Percentiles rank a stretch among this genome's conserved stretches.
Evolutionary conservation across 2,329 filamentous ascomycete species (phyloP).

Genomic region (Pseudocercospora fuligena): DNA sequence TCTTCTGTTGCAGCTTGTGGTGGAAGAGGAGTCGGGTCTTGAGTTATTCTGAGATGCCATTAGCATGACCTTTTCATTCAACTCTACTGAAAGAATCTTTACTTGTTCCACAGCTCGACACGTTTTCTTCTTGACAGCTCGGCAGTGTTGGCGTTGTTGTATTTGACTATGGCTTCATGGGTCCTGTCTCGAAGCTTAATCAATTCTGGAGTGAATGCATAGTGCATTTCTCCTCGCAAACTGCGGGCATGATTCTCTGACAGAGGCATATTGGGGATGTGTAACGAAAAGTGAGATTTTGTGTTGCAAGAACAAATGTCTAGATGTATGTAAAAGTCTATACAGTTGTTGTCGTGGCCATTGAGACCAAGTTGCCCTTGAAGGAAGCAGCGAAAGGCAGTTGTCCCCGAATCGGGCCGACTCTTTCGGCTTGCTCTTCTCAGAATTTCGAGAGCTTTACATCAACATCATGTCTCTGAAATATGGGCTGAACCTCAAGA

Average conservation of each 20-base stretch:
- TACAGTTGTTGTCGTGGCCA: not conserved
- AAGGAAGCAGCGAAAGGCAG: not conserved
- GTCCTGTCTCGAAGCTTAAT: slow-evolving; percentile 67
- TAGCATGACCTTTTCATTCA: not conserved
- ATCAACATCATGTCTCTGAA: slow-evolving; percentile 41
- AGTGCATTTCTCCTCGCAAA: slow-evolving; percentile 65
- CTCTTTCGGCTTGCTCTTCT: not conserved
- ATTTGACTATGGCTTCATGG: slow-evolving; percentile 63
- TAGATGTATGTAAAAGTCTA: not conserved
- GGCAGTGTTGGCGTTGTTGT: slow-evolving; percentile 65
- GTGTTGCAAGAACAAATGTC: not conserved
- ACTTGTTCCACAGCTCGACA: slow-evolving; percentile 73
- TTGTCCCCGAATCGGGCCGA: slow-evolving; percentile 11
- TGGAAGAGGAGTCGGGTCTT: slow-evolving; percentile 68
- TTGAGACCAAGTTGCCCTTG: not conserved
- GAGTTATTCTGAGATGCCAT: slow-evolving; percentile 59
- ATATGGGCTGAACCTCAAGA: slow-evolving; percentile 44
- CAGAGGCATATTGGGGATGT: slow-evolving; percentile 16
- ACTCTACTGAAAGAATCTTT: not conserved
- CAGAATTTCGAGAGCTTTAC: slow-evolving; percentile 7
- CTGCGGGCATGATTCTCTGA: slow-evolving; percentile 43
- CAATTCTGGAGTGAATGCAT: slow-evolving; percentile 73
- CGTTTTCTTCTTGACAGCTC: slow-evolving; percentile 63
- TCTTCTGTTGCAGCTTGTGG: slow-evolving; percentile 60
- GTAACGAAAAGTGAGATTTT: not conserved